These are phyloP conservation scores for Yamadazyma endophytica DNA, from an alignment of 805 yeast species.

Conservation along the genomic window DNA sequence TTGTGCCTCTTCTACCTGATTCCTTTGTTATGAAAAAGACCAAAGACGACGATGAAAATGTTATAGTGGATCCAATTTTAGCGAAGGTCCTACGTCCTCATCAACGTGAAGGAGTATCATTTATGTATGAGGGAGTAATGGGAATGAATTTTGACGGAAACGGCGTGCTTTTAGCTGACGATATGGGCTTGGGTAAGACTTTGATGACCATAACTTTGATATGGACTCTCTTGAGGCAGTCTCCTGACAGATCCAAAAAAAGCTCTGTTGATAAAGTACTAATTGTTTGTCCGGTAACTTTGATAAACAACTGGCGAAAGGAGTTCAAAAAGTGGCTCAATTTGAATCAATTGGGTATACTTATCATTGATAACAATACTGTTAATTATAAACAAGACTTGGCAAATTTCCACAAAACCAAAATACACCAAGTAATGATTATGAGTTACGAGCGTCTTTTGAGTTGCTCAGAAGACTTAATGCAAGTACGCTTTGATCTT, in stretches of 20 bases:
- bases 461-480: slow-evolving; percentile 48
- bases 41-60: slow-evolving; percentile 3
- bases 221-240: slow-evolving; percentile 77
- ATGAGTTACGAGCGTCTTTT: slow-evolving; percentile 84
- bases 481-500: slow-evolving; percentile 52
- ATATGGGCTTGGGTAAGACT: slow-evolving; percentile 83
- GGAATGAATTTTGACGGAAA: slow-evolving; percentile 50
- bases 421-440: slow-evolving; percentile 76
- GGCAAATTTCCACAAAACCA: slow-evolving; percentile 58
- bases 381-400: slow-evolving; percentile 54
- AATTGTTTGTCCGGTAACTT: slow-evolving; percentile 88
- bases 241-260: slow-evolving; percentile 35
- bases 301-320: slow-evolving; percentile 79
- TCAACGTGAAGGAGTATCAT: slow-evolving; percentile 79
- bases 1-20: neutral
- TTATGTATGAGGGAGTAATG: slow-evolving; percentile 79
- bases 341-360: slow-evolving; percentile 56
- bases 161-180: slow-evolving; percentile 91
- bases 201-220: slow-evolving; percentile 77
- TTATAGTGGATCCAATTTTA: slow-evolving; percentile 55
- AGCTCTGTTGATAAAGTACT: slow-evolving; percentile 54
- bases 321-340: slow-evolving; percentile 92
- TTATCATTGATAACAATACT: slow-evolving; percentile 51
- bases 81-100: slow-evolving; percentile 66
- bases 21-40: slow-evolving; percentile 6